Evolutionary conservation across 2,329 filamentous ascomycete genomes (phyloP).

Genomic region (Pseudofabraea citricarpa): DNA sequence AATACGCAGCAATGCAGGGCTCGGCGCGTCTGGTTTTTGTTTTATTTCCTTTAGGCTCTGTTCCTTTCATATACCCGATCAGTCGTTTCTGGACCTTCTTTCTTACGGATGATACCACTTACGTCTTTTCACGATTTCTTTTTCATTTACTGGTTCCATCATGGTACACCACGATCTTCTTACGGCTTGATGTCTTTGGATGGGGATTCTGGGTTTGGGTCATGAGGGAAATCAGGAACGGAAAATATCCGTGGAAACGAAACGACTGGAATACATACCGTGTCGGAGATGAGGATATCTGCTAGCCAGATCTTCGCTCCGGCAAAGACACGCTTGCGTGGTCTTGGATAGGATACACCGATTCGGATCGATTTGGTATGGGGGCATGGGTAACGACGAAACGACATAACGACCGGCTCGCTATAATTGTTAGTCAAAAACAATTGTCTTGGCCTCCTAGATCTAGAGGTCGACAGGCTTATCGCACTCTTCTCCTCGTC

Average conservation of each 20-base stretch:
- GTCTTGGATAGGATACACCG: constrained; percentile 14
- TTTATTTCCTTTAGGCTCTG: constrained; percentile 19
- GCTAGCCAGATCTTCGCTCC: constrained; percentile 14
- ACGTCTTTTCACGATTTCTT: constrained; percentile 21
- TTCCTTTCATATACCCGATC: constrained; percentile 12
- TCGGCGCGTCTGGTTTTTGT: constrained; percentile 35
- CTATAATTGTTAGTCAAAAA: constrained; percentile 11
- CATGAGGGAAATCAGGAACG: constrained; percentile 12
- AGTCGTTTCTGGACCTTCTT: constrained; percentile 24
- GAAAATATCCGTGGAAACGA: constrained; percentile 5
- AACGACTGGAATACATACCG: constrained; percentile 6
- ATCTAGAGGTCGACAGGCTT: not conserved
- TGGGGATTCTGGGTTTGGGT: constrained; percentile 4
- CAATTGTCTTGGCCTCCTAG: too few species aligned
- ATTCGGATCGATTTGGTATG: constrained; percentile 3
- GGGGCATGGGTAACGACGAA: constrained; percentile 8
- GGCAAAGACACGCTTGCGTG: constrained; percentile 24
- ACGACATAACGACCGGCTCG: constrained; percentile 11
- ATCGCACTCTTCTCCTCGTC: constrained; percentile 6
- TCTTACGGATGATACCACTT: constrained; percentile 19
- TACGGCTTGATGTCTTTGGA: constrained; percentile 24
- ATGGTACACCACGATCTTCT: constrained; percentile 7
- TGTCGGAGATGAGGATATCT: constrained; percentile 15
- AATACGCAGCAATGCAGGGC: constrained; percentile 61
- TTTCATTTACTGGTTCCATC: constrained; percentile 17